Evolutionary conservation across 352 stramenopile genomes (phyloP).

Genomic region (Globisporangium sylvaticum): DNA sequence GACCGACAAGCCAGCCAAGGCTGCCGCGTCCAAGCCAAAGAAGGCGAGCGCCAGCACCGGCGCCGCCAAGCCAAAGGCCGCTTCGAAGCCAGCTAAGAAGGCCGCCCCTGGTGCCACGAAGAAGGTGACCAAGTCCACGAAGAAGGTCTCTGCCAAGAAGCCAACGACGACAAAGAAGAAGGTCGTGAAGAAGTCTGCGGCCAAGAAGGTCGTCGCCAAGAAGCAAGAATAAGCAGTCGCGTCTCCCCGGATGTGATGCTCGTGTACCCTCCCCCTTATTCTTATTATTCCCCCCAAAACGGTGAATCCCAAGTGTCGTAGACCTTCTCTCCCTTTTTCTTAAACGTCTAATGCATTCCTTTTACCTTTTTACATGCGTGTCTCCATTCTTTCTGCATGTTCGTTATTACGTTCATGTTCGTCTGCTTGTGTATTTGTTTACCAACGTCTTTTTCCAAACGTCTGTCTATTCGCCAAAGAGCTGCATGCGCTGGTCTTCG

Average conservation of each 20-base stretch:
- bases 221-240: constrained; percentile 19
- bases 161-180: constrained; percentile 32
- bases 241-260: background rate
- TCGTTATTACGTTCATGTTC: background rate
- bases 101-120: constrained; percentile 27
- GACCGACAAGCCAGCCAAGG: constrained; percentile 21
- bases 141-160: constrained; percentile 33
- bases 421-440: background rate
- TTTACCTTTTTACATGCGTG: constrained; percentile 7
- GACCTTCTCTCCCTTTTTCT: constrained; percentile 10
- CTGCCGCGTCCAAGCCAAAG: constrained; percentile 32
- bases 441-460: background rate
- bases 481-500: constrained; percentile 64
- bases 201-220: constrained; percentile 22
- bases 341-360: constrained; percentile 7
- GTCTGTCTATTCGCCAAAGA: constrained; percentile 46
- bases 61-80: constrained; percentile 19
- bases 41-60: constrained; percentile 16
- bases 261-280: constrained; percentile 32
- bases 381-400: background rate
- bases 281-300: constrained; percentile 43
- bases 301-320: constrained; percentile 34
- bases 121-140: constrained; percentile 13
- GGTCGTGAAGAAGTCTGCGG: constrained; percentile 25
- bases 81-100: constrained; percentile 17